Conservation (phyloP, 805 yeast genomes). For the Pichia cabralensis region DNA sequence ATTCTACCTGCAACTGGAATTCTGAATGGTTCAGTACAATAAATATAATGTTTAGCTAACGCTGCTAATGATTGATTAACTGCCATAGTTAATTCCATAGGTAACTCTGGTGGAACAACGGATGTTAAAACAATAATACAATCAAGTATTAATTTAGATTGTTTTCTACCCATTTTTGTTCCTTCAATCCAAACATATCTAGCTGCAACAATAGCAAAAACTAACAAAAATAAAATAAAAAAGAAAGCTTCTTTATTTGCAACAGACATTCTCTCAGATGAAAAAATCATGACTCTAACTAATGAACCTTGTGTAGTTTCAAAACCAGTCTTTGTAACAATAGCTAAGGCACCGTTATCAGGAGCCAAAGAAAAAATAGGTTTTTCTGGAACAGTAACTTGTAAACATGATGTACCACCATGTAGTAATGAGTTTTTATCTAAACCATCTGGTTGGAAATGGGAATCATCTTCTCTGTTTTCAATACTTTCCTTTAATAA, state of each 20-base stretch:
- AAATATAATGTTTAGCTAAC: slow-evolving; percentile 75
- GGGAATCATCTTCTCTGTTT: slow-evolving; percentile 66
- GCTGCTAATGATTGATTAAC: slow-evolving; percentile 88
- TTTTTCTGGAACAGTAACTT: slow-evolving; percentile 64
- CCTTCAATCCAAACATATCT: slow-evolving; percentile 99
- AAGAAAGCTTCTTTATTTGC: slow-evolving; percentile 91
- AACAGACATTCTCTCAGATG: slow-evolving; percentile 92
- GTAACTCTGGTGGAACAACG: slow-evolving; percentile 97
- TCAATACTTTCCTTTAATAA: slow-evolving; percentile 84
- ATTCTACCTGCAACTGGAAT: slow-evolving; percentile 96
- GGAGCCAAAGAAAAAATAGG: slow-evolving; percentile 56
- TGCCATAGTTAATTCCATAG: slow-evolving; percentile 98
- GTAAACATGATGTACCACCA: slow-evolving; percentile 95
- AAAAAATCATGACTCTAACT: slow-evolving; percentile 95
- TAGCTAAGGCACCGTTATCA: slow-evolving; percentile 84
- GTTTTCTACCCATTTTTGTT: slow-evolving; percentile 88
- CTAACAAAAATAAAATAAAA: slow-evolving; percentile 79
- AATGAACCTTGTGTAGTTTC: slow-evolving; percentile 97
- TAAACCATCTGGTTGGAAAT: slow-evolving; percentile 63
- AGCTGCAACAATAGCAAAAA: slow-evolving; percentile 90
- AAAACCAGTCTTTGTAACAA: slow-evolving; percentile 91
- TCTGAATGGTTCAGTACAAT: slow-evolving; percentile 97
- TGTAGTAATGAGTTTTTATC: slow-evolving; percentile 85
- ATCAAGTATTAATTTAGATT: slow-evolving; percentile 86
- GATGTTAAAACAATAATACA: slow-evolving; percentile 94